These are phyloP conservation scores for Cryptococcus sp. DNA, from an alignment of 1,284 basidiomycete species.

Conservation along the genomic window DNA sequence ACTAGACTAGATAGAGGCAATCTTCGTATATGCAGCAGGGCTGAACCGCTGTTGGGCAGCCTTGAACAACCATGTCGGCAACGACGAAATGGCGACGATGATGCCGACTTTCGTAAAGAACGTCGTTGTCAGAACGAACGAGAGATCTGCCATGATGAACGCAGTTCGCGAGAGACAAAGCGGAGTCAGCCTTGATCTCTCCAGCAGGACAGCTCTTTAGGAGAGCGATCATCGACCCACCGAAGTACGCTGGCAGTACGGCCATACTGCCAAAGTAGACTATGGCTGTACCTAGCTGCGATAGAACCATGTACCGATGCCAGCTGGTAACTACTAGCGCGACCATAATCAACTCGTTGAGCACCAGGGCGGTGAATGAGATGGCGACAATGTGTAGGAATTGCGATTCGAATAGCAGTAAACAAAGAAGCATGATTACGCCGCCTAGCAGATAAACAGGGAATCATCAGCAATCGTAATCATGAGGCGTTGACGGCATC, in stretches of 20 bases:
- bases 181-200: neutral
- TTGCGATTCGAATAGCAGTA: constrained; percentile 95
- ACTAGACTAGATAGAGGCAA: constrained; percentile 52
- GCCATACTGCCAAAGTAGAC: constrained; percentile 91
- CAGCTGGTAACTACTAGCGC: constrained; percentile 96
- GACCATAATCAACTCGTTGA: constrained; percentile 99
- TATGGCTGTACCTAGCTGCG: constrained; percentile 83
- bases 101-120: constrained; percentile 96
- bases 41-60: constrained; percentile 80
- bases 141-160: constrained; percentile 65
- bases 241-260: constrained; percentile 95
- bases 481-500: neutral
- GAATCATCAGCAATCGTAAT: neutral
- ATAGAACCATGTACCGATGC: constrained; percentile 95
- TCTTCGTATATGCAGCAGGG: constrained; percentile 92
- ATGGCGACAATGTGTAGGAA: constrained; percentile 98
- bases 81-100: constrained; percentile 88
- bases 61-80: constrained; percentile 91
- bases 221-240: constrained; percentile 58
- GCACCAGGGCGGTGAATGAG: constrained; percentile 91
- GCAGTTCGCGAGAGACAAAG: too few relatives aligned
- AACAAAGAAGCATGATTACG: constrained; percentile 97
- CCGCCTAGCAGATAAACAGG: constrained; percentile 62
- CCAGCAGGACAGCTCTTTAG: neutral
- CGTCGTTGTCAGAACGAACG: constrained; percentile 82